Evolutionary conservation across 768 basidiomycete genomes (phyloP), one percentile per base, ranked within the genome.

Genomic region (Tylopilus balloui): DNA sequence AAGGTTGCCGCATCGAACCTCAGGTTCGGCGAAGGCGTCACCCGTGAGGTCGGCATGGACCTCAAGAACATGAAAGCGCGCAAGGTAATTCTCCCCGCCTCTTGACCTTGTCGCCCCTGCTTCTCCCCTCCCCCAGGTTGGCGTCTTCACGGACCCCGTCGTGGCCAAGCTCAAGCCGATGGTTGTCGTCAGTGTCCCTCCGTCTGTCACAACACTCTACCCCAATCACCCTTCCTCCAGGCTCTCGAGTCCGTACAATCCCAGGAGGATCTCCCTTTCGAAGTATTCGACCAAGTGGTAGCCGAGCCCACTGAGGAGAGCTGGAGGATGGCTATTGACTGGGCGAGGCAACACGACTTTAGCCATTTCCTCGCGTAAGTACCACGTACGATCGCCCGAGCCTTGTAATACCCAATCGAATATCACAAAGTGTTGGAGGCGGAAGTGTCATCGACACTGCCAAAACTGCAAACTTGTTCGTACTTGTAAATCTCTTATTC

Each of bases 381-480:
- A 29, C 35, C 32, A 12, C 46, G 11, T 40, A n/a, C 14, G 13
- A 34, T 32, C 42, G 14, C 53, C 11, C 25, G 8, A 38, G 28
- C 47, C 11, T 48, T 44, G 50, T 39, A 19, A 42, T 41, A 36
- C 31, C 31, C 24, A 15, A 31, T 35, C 37, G 12, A 19, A 27
- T 40, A n/a, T 53, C 23, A 31, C 55, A 88, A 32, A 61, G 90
- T 34, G 84, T 93, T 25, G 91, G 92, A 53, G 92, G 92, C n/a
- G 92, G 92, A 55, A 92, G 88, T 59, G 89, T 92, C 21, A 96
- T 96, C 62, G 94, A 96, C 64, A 96, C 93, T 0, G 89, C 93
- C 45, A 98, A 98, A 66, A 82, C 92, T 7, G 93, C 95, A 27
- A 98, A 97, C 69, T 60, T 98, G 80, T 89, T 63, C 44, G 77